Evolutionary conservation across 495 filamentous ascomycete species (phyloP).

Genomic region (Aspergillus carlsbadensis): DNA sequence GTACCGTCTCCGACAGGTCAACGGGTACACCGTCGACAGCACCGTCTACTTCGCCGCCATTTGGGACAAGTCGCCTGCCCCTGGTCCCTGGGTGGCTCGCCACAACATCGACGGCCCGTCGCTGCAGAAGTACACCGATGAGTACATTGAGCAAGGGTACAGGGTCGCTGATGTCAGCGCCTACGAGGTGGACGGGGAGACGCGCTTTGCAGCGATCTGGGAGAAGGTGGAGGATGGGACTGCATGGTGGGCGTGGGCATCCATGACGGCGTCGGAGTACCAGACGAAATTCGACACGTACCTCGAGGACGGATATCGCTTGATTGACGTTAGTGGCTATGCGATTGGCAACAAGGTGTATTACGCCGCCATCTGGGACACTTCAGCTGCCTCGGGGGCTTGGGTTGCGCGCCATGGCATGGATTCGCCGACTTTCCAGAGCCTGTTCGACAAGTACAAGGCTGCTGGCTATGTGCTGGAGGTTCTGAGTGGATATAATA

Average conservation of each 20-base stretch:
- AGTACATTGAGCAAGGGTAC: slow-evolving; percentile 15
- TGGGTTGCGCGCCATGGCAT: slow-evolving; percentile 20
- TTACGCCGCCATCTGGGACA: slow-evolving; percentile 24
- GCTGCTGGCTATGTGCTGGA: slow-evolving; percentile 17
- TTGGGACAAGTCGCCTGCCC: slow-evolving; percentile 18
- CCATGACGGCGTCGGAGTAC: slow-evolving; percentile 18
- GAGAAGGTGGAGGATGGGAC: slow-evolving; percentile 16
- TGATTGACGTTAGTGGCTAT: slow-evolving; percentile 23
- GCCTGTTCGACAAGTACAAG: slow-evolving; percentile 19
- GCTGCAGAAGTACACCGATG: slow-evolving; percentile 13
- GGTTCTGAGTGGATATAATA: slow-evolving; percentile 19
- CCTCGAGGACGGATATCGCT: slow-evolving; percentile 18
- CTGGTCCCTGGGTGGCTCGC: slow-evolving; percentile 10
- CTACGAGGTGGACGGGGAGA: slow-evolving; percentile 15
- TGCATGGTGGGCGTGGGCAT: slow-evolving; percentile 11
- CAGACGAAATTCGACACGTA: slow-evolving; percentile 18
- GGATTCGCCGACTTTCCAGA: slow-evolving; percentile 19
- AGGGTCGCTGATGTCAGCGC: slow-evolving; percentile 20
- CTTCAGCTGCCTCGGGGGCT: slow-evolving; percentile 15
- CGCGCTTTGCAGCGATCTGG: slow-evolving; percentile 17
- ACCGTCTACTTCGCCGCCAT: slow-evolving; percentile 20
- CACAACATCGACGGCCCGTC: slow-evolving; percentile 15
- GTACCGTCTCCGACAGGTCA: slow-evolving; percentile 21
- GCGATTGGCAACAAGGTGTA: slow-evolving; percentile 8
- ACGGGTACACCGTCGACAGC: slow-evolving; percentile 18